Conservation (phyloP, 305 asterid species). For the Euphrasia arctica region DNA sequence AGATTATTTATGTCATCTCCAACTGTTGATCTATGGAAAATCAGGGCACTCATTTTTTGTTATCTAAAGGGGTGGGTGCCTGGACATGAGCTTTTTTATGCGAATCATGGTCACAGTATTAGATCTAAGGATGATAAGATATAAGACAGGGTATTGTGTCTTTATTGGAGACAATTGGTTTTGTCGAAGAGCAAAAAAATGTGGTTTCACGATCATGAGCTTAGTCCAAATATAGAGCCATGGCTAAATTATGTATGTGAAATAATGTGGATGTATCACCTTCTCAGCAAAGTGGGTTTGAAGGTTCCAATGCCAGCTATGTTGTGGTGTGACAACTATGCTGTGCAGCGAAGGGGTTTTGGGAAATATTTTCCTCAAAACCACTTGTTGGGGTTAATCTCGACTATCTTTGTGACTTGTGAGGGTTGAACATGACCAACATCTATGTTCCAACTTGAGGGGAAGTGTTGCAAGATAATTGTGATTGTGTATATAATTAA, state of each 20-base stretch:
- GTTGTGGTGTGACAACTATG: conserved; percentile 8
- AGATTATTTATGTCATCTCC: too few relatives aligned
- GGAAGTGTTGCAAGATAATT: neutral
- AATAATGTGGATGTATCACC: neutral
- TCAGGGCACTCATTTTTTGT: too few relatives aligned
- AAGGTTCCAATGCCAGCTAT: neutral
- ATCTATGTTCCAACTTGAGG: neutral
- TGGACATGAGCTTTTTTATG: too few relatives aligned
- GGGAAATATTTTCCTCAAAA: neutral
- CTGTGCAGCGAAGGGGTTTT: neutral
- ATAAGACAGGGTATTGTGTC: too few relatives aligned
- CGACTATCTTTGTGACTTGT: neutral
- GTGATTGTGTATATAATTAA: too few relatives aligned
- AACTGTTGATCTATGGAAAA: too few relatives aligned
- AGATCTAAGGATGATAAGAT: too few relatives aligned
- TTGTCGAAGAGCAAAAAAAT: too few relatives aligned
- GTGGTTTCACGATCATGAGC: too few relatives aligned
- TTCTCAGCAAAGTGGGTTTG: neutral
- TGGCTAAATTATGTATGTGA: neutral
- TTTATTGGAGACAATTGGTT: too few relatives aligned
- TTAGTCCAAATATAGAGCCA: neutral
- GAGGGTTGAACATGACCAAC: neutral
- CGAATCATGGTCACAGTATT: too few relatives aligned
- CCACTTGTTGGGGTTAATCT: neutral
- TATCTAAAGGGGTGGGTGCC: too few relatives aligned